These are phyloP conservation scores for Phalaenopsis hybrid DNA, from an alignment of 116 monocot species.

Conservation along the genomic window DNA sequence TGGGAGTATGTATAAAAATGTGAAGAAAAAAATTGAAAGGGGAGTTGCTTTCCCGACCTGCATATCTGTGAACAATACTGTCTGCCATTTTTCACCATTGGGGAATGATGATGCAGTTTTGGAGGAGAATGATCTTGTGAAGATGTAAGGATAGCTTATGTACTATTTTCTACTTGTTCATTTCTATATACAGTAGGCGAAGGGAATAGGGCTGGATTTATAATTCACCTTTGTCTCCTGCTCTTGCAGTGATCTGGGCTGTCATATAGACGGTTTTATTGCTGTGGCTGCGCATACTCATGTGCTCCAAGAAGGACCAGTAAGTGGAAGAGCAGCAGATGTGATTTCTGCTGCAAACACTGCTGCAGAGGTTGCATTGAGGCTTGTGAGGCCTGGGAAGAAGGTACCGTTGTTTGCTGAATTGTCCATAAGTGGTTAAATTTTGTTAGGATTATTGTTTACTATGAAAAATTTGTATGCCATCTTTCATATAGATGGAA, in stretches of 20 bases:
- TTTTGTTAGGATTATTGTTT: too few species aligned
- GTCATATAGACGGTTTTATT: constrained; percentile 98
- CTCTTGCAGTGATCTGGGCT: constrained; percentile 79
- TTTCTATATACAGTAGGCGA: too few species aligned
- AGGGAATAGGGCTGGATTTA: too few species aligned
- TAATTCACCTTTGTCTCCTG: background rate
- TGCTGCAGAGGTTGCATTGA: constrained; percentile 92
- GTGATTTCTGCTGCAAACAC: constrained; percentile 91
- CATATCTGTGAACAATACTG: constrained; percentile 79
- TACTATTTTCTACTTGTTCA: too few species aligned
- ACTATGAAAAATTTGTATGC: too few species aligned
- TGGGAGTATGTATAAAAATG: constrained; percentile 88
- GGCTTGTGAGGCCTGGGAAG: constrained; percentile 96
- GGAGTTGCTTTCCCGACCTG: constrained; percentile 95
- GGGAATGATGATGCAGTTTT: constrained; percentile 64
- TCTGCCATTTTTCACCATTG: constrained; percentile 88
- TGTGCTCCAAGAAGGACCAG: constrained; percentile 66
- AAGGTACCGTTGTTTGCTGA: constrained; percentile 41
- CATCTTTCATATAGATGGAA: too few species aligned
- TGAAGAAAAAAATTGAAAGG: constrained; percentile 91
- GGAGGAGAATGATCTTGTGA: constrained; percentile 79
- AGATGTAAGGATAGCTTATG: constrained; percentile 44
- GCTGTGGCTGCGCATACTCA: constrained; percentile 90
- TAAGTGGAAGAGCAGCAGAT: constrained; percentile 89
- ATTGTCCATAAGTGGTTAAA: background rate